phyloP scores from a whole-genome alignment of 2,329 filamentous ascomycete genomes.

The Ciborinia camelliae region DNA sequence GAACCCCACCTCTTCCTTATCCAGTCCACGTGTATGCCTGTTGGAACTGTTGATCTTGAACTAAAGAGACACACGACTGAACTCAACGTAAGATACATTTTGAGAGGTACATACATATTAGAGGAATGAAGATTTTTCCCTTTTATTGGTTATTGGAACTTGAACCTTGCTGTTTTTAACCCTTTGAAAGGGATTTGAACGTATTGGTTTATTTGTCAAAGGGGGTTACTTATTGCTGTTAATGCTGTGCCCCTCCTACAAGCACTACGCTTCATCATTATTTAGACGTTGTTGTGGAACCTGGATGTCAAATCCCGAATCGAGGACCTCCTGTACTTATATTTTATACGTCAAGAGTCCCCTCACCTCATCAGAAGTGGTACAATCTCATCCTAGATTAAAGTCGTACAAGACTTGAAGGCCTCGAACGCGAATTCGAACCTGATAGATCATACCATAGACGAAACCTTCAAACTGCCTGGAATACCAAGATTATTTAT shows the following conservation, averaged over 20 bases:
- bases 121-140: not conserved
- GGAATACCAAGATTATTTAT: too few species aligned
- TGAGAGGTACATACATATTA: not conserved
- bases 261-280: not conserved
- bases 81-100: too few species aligned
- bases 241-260: too few species aligned
- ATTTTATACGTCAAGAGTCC: not conserved
- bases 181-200: not conserved
- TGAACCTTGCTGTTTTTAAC: not conserved
- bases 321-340: too few species aligned
- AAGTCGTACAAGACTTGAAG: not conserved
- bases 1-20: constrained; percentile 1
- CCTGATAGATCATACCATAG: not conserved
- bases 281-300: not conserved
- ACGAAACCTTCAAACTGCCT: not conserved
- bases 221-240: not conserved
- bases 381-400: not conserved
- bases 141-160: not conserved
- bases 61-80: too few species aligned
- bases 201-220: not conserved
- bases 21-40: constrained; percentile 8
- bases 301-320: not conserved
- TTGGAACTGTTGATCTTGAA: not conserved
- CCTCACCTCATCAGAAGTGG: not conserved
- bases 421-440: too few species aligned